Evolutionary conservation across 768 basidiomycete species (phyloP).

Genomic region (Lentinula boryana): DNA sequence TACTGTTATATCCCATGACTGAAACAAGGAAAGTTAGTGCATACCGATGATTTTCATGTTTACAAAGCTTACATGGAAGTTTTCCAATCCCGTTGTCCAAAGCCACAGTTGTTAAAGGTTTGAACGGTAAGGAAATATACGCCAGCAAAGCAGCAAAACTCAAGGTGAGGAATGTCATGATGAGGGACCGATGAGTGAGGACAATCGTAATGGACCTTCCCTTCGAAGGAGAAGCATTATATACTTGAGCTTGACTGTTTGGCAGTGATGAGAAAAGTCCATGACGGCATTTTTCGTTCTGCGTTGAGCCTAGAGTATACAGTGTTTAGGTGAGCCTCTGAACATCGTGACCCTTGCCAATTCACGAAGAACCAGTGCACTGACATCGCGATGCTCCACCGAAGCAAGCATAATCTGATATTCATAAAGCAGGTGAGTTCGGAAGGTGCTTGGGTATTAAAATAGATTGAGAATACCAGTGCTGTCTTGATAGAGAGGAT

Average conservation of each 20-base stretch:
- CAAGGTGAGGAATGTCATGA: neutral
- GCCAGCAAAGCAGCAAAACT: conserved; percentile 1
- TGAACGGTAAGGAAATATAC: neutral
- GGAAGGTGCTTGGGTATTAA: neutral
- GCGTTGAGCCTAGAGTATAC: neutral
- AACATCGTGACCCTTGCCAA: neutral
- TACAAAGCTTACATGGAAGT: conserved; percentile 26
- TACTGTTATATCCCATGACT: conserved; percentile 66
- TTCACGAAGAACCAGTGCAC: neutral
- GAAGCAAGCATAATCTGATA: neutral
- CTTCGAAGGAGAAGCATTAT: neutral
- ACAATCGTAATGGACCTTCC: neutral
- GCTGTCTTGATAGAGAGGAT: neutral
- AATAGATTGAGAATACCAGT: neutral
- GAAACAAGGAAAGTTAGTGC: neutral
- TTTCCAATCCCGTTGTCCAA: conserved; percentile 21
- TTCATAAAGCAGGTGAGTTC: neutral
- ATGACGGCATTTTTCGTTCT: conserved; percentile 1
- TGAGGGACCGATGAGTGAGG: neutral
- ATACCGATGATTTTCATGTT: neutral
- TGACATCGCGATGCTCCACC: neutral
- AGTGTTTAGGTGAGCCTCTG: neutral
- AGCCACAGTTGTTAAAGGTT: neutral
- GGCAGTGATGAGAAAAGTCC: neutral
- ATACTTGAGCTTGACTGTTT: neutral